Evolutionary conservation across 2,329 filamentous ascomycete genomes (phyloP), one percentile per base, ranked within the genome.

Genomic region (Bisporella sp.): DNA sequence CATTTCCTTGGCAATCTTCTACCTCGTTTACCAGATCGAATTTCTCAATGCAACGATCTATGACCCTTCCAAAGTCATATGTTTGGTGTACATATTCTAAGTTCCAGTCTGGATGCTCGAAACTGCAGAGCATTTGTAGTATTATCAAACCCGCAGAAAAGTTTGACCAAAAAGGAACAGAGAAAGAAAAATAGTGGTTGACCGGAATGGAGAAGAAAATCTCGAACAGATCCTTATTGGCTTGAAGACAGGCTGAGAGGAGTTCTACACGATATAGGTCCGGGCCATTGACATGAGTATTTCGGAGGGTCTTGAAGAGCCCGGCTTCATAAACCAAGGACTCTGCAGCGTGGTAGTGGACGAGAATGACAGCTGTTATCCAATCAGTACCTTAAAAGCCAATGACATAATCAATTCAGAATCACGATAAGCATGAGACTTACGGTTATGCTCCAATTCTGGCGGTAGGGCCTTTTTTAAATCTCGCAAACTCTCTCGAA

Each of bases 81-180:
- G 54, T 62, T 31, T 64, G 60, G 12, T 62, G 63, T 41, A 68
- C 66, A 21, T 63, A 63, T n/a, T 63, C 56, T 13, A 59, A 58
- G 52, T 71, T 65, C 69, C 68, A 71, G 4, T 62, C 64, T 12
- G 66, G 68, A 49, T 71, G 66, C 12, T 62, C 53, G 5, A 71
- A 62, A 4, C 62, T 67, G 0, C 65, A 65, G 6, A 72, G 59
- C 28, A 67, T 59, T 45, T 69, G 67, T 41, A 72, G 56, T 1
- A 68, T 54, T 3, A 62, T 65, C n/a, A 68, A 45, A 33, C 57
- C 65, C 5, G 62, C 61, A 30, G 67, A 59, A 44, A 71, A 62
- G 43, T 71, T 66, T 0, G 64, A 35, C 13, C 46, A 46, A 1
- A 51, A 43, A 6, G 51, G 41, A 1, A 55, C 35, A 8, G 54